Evolutionary conservation across 2,329 filamentous ascomycete genomes (phyloP), one percentile per base, ranked within the genome.

Genomic region (Aspergillus flavus): DNA sequence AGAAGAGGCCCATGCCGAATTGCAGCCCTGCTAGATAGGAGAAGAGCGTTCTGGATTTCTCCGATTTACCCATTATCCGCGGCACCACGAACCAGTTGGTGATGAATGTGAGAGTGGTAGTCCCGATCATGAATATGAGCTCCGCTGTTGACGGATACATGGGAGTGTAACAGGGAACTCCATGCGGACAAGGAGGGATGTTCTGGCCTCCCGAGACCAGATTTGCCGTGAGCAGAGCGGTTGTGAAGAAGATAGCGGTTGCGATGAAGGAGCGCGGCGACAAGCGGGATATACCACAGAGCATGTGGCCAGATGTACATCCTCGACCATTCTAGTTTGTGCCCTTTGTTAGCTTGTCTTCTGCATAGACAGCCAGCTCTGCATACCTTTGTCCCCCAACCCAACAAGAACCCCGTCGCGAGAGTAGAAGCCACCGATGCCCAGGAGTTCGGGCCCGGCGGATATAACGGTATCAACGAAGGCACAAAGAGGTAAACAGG

Each of bases 291-390:
- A 86, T 68, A 1, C 84, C 84, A 64, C 83, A 85, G 36, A 86
- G 80, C 81, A 86, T 85, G 67, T 86, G 84, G 58, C 84, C 84
- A 2, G 83, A 85, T 11, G 84, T 85, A 67, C 84, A 86, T 21
- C 84, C 84, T 59, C 79, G 78, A 56, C 76, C 79, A 66, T 78
- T 79, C 81, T 83, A 61, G 41, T 30, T 12, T 32, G 36, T 23
- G 21, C 12, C 6, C 14, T 26, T 23, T 12, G 57, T 64, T 45
- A 63, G 56, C 16, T 16, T 16, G 45, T 11, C 23, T 28, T 58
- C 28, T 11, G 6, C 28, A 19, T 34, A 12, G 4, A 12, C 26
- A 23, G 26, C 21, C 21, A n/a, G 10, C 34, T 19, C 21, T 14
- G 10, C 70, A 70, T 66, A 84, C 83, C 76, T 84, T 85, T 19